Percentiles rank a stretch among this genome's conserved stretches.
Evolutionary conservation across 2,329 filamentous ascomycete species (phyloP).

Genomic region (Cercospora berteroae): DNA sequence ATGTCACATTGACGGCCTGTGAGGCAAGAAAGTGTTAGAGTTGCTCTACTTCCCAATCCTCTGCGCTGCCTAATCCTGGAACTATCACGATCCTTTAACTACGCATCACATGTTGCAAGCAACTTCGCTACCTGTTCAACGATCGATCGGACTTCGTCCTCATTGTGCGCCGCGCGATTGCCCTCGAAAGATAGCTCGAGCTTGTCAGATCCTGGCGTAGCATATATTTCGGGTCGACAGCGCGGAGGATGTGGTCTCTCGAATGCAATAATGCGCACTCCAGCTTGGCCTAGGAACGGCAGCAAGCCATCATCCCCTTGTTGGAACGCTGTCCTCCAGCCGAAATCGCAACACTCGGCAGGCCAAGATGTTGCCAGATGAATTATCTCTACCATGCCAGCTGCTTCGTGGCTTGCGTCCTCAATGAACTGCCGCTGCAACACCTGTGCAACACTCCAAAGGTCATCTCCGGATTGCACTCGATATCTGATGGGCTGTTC

Average conservation of each 20-base stretch:
- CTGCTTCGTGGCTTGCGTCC: conserved; percentile 11
- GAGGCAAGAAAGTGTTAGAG: background rate
- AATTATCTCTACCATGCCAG: conserved; percentile 17
- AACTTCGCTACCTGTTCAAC: background rate
- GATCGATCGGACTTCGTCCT: background rate
- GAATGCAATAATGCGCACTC: background rate
- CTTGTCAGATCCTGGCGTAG: conserved; percentile 1
- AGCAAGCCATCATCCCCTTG: background rate
- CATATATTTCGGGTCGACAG: conserved; percentile 15
- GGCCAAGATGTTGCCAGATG: conserved; percentile 7
- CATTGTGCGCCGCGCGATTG: conserved; percentile 6
- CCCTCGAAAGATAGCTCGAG: conserved; percentile 17
- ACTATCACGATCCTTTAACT: background rate
- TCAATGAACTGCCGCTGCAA: conserved; percentile 15
- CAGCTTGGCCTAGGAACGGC: conserved; percentile 8
- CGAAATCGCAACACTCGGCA: conserved; percentile 4
- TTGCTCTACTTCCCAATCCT: background rate
- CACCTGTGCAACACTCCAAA: conserved; percentile 7
- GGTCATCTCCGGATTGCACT: background rate
- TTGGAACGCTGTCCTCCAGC: conserved; percentile 19
- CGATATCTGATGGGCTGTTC: conserved; percentile 14
- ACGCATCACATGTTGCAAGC: background rate
- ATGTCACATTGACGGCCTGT: background rate
- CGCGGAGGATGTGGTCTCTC: conserved; percentile 11
- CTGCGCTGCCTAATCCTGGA: background rate